Conservation (phyloP, 371 early-diverging fungal species). For the Mortierella sp. region DNA sequence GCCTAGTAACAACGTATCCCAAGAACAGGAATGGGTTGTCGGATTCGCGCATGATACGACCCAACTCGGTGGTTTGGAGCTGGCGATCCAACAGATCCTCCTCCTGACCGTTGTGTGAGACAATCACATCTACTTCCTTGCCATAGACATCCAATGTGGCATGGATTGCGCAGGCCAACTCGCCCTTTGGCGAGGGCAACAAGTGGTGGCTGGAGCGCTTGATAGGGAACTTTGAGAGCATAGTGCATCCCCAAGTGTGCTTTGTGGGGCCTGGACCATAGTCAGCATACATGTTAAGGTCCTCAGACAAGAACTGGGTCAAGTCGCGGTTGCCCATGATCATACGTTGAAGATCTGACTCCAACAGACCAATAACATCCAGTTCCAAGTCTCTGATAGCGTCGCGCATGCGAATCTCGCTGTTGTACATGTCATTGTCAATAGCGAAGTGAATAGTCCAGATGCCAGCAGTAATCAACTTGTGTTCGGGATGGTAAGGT, state of each 20-base stretch:
- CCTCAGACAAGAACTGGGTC: conserved; percentile 85
- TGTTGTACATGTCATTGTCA: conserved; percentile 88
- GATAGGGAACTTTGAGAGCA: conserved; percentile 90
- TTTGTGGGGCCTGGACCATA: conserved; percentile 88
- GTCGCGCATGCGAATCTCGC: conserved; percentile 80
- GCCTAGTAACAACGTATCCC: conserved; percentile 87
- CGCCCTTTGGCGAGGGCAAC: conserved; percentile 86
- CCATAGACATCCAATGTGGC: conserved; percentile 88
- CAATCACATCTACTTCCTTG: conserved; percentile 83
- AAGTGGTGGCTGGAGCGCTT: conserved; percentile 78
- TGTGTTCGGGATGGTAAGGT: conserved; percentile 74
- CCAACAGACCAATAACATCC: conserved; percentile 88
- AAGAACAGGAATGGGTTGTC: conserved; percentile 84
- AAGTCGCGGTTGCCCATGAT: conserved; percentile 91
- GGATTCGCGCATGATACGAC: conserved; percentile 80
- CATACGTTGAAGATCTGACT: conserved; percentile 84
- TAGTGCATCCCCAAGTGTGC: conserved; percentile 90
- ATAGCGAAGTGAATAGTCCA: conserved; percentile 92
- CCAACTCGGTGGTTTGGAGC: conserved; percentile 84
- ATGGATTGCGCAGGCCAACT: conserved; percentile 88
- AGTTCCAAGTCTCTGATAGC: conserved; percentile 82
- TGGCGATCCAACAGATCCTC: conserved; percentile 82
- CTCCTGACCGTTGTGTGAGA: conserved; percentile 89
- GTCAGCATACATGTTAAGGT: conserved; percentile 82
- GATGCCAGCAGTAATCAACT: conserved; percentile 83